phyloP scores from a whole-genome alignment of 169 alveolate species.

The Cryptosporidium parvum region DNA sequence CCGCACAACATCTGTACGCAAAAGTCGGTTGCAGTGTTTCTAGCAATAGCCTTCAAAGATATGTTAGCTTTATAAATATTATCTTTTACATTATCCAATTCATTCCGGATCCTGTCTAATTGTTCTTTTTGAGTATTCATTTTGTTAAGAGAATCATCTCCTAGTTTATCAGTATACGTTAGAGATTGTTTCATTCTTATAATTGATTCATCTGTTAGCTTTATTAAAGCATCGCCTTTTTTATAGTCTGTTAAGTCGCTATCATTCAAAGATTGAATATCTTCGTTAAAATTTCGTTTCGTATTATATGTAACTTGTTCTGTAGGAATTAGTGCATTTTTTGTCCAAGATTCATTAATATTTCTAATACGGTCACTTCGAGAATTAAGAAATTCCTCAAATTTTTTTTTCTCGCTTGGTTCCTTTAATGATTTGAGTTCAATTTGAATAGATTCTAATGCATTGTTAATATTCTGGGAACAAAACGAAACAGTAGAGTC shows the following conservation, averaged over 20 bases:
- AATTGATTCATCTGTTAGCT: constrained; percentile 45
- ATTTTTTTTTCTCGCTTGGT: constrained; percentile 15
- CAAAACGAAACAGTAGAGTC: constrained; percentile 67
- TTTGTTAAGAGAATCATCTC: constrained; percentile 43
- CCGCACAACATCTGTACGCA: constrained; percentile 69
- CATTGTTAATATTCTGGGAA: constrained; percentile 38
- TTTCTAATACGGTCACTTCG: constrained; percentile 17
- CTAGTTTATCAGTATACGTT: constrained; percentile 38
- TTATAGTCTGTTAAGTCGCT: constrained; percentile 8
- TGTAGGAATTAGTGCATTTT: background rate
- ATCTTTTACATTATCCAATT: constrained; percentile 23
- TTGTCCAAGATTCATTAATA: constrained; percentile 18
- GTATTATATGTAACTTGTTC: background rate
- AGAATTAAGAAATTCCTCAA: constrained; percentile 30
- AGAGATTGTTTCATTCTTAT: constrained; percentile 55
- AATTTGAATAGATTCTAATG: constrained; percentile 43
- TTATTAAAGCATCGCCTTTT: constrained; percentile 48
- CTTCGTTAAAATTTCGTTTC: constrained; percentile 33
- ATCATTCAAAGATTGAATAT: constrained; percentile 3
- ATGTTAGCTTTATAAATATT: constrained; percentile 24
- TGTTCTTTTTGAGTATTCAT: constrained; percentile 56
- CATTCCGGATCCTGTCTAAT: constrained; percentile 28
- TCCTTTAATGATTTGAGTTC: constrained; percentile 14
- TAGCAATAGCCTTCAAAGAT: constrained; percentile 55
- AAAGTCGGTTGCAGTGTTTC: constrained; percentile 70